phyloP scores from a whole-genome alignment of 768 basidiomycete genomes.

The Lactarius hengduanensis region DNA sequence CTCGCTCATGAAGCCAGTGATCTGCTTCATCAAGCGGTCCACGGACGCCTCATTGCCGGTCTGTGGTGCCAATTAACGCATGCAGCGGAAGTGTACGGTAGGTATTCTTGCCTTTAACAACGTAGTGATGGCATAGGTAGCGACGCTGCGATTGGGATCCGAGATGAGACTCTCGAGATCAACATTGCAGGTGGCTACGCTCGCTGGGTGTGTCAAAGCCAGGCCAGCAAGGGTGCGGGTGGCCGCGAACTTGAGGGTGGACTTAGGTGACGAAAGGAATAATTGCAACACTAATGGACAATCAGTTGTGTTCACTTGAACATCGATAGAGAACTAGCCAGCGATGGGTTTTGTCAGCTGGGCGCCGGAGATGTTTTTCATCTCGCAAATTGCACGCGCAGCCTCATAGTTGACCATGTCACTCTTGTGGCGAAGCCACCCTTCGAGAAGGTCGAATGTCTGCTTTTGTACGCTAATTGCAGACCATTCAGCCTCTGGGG shows the following conservation, averaged over 20 bases:
- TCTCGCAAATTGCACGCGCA: constrained; percentile 94
- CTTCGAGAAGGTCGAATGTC: constrained; percentile 91
- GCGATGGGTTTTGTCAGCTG: constrained; percentile 88
- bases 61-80: constrained; percentile 41
- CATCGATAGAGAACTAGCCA: constrained; percentile 48
- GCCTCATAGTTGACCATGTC: constrained; percentile 99
- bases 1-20: constrained; percentile 97
- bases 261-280: constrained; percentile 93
- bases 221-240: constrained; percentile 92
- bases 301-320: neutral
- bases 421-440: constrained; percentile 96
- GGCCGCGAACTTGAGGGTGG: constrained; percentile 95
- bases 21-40: constrained; percentile 98
- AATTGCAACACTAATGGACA: constrained; percentile 76
- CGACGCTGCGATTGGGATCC: constrained; percentile 92
- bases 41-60: constrained; percentile 99
- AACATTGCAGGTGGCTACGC: constrained; percentile 90
- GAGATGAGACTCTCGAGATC: constrained; percentile 97
- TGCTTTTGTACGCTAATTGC: constrained; percentile 75
- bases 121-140: constrained; percentile 98
- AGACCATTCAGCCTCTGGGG: constrained; percentile 13
- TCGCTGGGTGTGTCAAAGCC: constrained; percentile 79
- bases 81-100: neutral
- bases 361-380: constrained; percentile 74
- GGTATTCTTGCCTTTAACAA: constrained; percentile 73